These are phyloP conservation scores for Cystofilobasidium capitatum DNA, from an alignment of 768 basidiomycete genomes.

Conservation along the genomic window DNA sequence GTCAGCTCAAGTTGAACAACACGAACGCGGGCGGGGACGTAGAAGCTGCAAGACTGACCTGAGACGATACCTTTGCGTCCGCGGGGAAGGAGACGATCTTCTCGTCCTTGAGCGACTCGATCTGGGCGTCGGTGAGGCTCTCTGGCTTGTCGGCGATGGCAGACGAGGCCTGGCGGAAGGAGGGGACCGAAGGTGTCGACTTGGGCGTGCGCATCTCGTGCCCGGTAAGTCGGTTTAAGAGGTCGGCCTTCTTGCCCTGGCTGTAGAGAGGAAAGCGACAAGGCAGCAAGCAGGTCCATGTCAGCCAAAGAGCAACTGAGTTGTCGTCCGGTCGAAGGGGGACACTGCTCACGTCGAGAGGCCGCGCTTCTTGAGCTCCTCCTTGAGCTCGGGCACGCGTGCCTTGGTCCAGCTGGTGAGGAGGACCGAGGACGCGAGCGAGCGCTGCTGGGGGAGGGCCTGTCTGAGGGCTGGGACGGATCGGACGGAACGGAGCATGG, in stretches of 20 bases:
- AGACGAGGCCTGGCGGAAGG: background rate
- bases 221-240: background rate
- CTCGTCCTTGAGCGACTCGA: background rate
- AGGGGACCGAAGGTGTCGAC: background rate
- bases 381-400: background rate
- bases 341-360: background rate
- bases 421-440: constrained; percentile 8
- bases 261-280: background rate
- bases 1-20: background rate
- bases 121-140: background rate
- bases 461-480: too few relatives aligned
- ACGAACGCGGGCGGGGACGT: background rate
- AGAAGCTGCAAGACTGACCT: background rate
- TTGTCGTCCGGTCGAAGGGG: background rate
- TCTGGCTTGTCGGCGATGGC: background rate
- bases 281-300: background rate
- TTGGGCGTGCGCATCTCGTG: background rate
- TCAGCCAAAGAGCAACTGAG: background rate
- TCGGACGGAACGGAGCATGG: too few relatives aligned
- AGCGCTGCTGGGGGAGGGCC: background rate
- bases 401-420: constrained; percentile 1
- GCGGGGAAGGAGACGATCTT: background rate
- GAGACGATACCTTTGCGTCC: background rate
- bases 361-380: constrained; percentile 13
- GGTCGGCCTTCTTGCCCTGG: background rate